A percentile compares a stretch with the other conserved stretches of the same genome.
phyloP scores from a whole-genome alignment of 176 grass and related monocot species.

The Phoenix dactylifera region DNA sequence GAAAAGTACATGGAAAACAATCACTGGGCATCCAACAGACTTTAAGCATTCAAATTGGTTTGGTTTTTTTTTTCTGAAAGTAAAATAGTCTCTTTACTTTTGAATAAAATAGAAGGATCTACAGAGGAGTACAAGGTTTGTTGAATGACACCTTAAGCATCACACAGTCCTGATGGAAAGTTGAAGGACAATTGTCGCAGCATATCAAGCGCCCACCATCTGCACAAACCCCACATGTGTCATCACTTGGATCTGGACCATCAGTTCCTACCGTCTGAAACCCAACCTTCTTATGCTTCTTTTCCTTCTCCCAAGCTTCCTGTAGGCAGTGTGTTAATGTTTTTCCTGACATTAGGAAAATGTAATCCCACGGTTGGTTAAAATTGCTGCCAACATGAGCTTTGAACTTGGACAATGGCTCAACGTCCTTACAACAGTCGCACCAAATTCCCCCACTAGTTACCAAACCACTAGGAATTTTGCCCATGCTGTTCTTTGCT shows the following conservation, averaged over 20 bases:
- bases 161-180: slow-evolving; percentile 69
- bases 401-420: slow-evolving; percentile 29
- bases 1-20: too few relatives aligned
- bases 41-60: too few relatives aligned
- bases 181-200: slow-evolving; percentile 71
- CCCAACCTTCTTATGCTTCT: slow-evolving; percentile 13
- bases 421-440: slow-evolving; percentile 39
- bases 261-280: slow-evolving; percentile 9
- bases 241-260: slow-evolving; percentile 52
- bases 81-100: too few relatives aligned
- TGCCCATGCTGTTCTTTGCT: slow-evolving; percentile 15
- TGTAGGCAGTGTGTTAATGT: slow-evolving; percentile 11
- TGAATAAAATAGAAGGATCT: too few relatives aligned
- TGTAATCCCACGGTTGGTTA: slow-evolving; percentile 39
- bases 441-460: slow-evolving; percentile 36
- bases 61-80: too few relatives aligned
- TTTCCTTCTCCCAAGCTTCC: slow-evolving; percentile 5
- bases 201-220: slow-evolving; percentile 64
- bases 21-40: too few relatives aligned
- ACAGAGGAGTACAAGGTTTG: too few relatives aligned
- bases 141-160: slow-evolving; percentile 19
- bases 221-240: slow-evolving; percentile 67
- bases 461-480: slow-evolving; percentile 38
- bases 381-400: slow-evolving; percentile 28
- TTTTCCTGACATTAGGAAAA: slow-evolving; percentile 52